Conservation (phyloP, 1,284 basidiomycete genomes). For the Cutaneotrichosporon mucoides region DNA sequence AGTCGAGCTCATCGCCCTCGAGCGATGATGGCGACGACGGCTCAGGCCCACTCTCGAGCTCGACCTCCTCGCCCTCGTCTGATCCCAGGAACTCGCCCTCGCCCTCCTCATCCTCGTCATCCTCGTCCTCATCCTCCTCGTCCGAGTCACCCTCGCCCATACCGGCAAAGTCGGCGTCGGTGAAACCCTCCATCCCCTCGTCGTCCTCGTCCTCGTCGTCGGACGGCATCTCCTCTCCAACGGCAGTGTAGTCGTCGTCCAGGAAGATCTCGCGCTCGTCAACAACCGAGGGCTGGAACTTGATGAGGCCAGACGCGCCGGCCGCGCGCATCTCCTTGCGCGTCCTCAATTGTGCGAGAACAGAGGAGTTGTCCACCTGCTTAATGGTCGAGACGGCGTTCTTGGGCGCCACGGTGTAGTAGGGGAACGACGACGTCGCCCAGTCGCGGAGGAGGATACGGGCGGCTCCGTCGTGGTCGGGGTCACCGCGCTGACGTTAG, state of each 20-base stretch:
- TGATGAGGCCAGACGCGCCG: constrained; percentile 56
- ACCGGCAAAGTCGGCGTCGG: constrained; percentile 39
- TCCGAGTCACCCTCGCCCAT: constrained; percentile 25
- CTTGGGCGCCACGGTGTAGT: constrained; percentile 65
- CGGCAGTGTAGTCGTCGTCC: constrained; percentile 56
- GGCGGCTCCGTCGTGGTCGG: constrained; percentile 74
- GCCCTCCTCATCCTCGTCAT: constrained; percentile 29
- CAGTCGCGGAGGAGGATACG: constrained; percentile 85
- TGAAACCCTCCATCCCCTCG: constrained; percentile 30
- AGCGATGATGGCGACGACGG: constrained; percentile 36
- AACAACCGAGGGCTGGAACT: constrained; percentile 54
- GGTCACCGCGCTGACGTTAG: constrained; percentile 59
- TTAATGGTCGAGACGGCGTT: constrained; percentile 20
- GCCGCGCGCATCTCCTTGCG: constrained; percentile 56
- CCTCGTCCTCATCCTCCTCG: constrained; percentile 32
- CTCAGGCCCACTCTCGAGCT: constrained; percentile 43
- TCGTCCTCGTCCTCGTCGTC: constrained; percentile 46
- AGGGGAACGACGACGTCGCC: constrained; percentile 72
- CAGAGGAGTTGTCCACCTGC: constrained; percentile 45
- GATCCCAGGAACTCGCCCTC: constrained; percentile 32
- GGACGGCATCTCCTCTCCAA: constrained; percentile 12
- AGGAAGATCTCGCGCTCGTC: constrained; percentile 58
- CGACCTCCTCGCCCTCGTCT: constrained; percentile 44
- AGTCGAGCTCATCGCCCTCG: not conserved
- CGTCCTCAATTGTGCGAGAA: constrained; percentile 61